A percentile compares a stretch with the other conserved stretches of the same genome.
Conservation (phyloP, 176 grass and related monocot species). For the Typha latifolia region DNA sequence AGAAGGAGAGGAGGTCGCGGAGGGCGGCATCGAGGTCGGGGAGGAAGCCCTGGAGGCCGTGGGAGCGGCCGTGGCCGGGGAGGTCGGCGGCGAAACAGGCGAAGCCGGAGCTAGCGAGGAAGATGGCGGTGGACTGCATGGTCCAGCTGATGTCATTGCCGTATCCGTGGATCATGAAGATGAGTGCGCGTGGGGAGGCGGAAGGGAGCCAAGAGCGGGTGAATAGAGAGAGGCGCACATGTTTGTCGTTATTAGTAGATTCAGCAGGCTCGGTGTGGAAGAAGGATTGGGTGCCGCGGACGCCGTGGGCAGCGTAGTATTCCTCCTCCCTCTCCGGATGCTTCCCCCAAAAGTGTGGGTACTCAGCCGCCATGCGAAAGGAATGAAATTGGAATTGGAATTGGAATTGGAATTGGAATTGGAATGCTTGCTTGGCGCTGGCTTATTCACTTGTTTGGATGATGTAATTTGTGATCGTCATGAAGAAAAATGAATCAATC, state of each 20-base stretch:
- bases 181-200: slow-evolving; percentile 33
- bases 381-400: no score
- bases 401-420: no score
- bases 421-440: no score
- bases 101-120: slow-evolving; percentile 69
- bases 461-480: no score
- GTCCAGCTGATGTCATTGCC: slow-evolving; percentile 94
- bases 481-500: no score
- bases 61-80: slow-evolving; percentile 74
- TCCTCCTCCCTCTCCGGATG: slow-evolving; percentile 48
- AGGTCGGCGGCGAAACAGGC: slow-evolving; percentile 84
- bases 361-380: no score
- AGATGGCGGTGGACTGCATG: slow-evolving; percentile 69
- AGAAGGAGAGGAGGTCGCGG: slow-evolving; percentile 54
- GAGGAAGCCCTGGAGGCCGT: slow-evolving; percentile 65
- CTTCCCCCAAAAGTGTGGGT: slow-evolving; percentile 65
- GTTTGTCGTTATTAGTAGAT: no score
- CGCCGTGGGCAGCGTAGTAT: slow-evolving; percentile 58
- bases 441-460: no score
- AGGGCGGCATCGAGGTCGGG: slow-evolving; percentile 49
- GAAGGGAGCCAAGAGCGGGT: slow-evolving; percentile 49
- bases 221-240: slow-evolving; percentile 31
- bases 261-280: slow-evolving; percentile 13
- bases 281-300: slow-evolving; percentile 36
- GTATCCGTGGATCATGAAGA: slow-evolving; percentile 94